Evolutionary conservation across 2,329 filamentous ascomycete species (phyloP), one percentile per base, ranked within the genome.

Genomic region (Colletotrichum tamarilloi): DNA sequence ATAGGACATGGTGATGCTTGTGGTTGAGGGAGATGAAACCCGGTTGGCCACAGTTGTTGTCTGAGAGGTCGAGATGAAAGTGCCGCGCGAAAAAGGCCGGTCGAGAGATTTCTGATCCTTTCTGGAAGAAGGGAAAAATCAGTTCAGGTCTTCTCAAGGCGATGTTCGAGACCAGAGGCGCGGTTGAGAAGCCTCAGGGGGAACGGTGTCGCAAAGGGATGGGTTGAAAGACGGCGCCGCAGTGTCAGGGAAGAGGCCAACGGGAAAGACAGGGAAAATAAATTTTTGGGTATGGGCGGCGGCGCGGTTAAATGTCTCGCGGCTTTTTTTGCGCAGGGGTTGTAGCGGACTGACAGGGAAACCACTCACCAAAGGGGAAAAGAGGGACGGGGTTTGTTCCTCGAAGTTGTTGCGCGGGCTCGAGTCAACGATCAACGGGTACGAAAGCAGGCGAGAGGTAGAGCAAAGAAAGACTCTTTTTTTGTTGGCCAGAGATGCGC

Each of bases 1-100:
- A 79, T 85, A 85, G 77, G 84, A 85, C 84, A 85, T 85, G 78
- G 71, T 80, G 76, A 65, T 35, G 59, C 26, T 59, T 24, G 53
- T 53, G 35, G 56, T 53, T 55, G 32, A 46, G 19, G 1, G 52
- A 49, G 24, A 11, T 62, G 72, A 72, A 58, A 72, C 62, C 71
- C 16, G 72, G 52, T 64, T 22, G 58, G 52, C 49, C 58, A 69
- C 52, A 49, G 38, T 16, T 16, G 52, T 26, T 60, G 52, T 72
- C 42, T 67, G 72, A 64, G 53, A 58, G 68, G 52, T 38, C n/a
- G 52, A 28, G 58, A 46, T 7, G 38, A 26, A 24, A 22, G 24
- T 22, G 62, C 35, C 52, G 62, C 22, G 26, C 32, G 24, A 30
- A 22, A 22, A 11, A 42, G 30, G 5, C 30, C 56, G 67, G 14